These are phyloP conservation scores for Microascus cirrosus DNA, from an alignment of 2,329 filamentous ascomycete species.

Conservation along the genomic window DNA sequence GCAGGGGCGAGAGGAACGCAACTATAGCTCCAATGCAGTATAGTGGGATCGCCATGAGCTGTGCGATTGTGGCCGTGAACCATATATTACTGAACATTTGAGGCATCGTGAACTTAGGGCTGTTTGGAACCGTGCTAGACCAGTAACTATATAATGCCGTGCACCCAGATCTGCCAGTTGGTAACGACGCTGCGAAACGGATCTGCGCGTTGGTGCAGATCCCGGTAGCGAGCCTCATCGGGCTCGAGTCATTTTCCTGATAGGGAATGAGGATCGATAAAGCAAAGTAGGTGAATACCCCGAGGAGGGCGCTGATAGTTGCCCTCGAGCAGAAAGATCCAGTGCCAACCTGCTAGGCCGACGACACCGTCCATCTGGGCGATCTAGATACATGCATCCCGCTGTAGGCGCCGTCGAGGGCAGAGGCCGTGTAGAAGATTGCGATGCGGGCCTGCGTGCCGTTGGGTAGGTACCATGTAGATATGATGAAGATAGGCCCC, in stretches of 20 bases:
- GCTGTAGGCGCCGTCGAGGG: neutral
- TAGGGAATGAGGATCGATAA: neutral
- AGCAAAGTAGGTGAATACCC: neutral
- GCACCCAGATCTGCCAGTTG: slow-evolving; percentile 30
- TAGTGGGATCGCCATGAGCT: neutral
- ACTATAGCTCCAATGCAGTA: neutral
- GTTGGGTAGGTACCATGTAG: neutral
- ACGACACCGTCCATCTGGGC: neutral
- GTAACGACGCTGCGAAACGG: neutral
- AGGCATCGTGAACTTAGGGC: slow-evolving; percentile 22
- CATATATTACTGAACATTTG: slow-evolving; percentile 28
- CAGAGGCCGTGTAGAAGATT: neutral
- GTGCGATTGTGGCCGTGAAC: slow-evolving; percentile 19
- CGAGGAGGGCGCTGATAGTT: neutral
- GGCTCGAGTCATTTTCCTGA: neutral
- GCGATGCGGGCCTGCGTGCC: neutral
- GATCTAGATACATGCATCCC: neutral
- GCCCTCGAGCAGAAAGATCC: neutral
- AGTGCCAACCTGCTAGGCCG: neutral
- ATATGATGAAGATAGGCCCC: neutral
- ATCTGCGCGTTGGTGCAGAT: neutral
- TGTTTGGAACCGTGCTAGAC: slow-evolving; percentile 24
- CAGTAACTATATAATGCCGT: slow-evolving; percentile 23
- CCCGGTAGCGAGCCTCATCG: neutral
- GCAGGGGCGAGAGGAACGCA: slow-evolving; percentile 11